Evolutionary conservation across 306 rosid genomes (phyloP).

Genomic region (Prunus mongolica): DNA sequence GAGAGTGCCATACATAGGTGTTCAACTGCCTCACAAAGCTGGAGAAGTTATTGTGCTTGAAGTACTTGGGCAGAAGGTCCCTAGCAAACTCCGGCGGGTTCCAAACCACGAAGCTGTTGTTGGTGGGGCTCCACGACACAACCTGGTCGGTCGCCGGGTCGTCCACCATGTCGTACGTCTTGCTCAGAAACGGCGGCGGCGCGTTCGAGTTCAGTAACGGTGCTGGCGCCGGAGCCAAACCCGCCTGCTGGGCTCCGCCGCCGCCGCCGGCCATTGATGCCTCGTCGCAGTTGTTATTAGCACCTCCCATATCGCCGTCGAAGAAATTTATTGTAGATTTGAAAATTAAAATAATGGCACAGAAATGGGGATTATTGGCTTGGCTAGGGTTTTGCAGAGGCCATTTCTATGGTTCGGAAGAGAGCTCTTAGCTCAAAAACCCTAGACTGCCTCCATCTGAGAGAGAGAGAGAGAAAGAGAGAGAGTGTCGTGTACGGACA

Average conservation of each 20-base stretch:
- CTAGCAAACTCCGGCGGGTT: constrained; percentile 93
- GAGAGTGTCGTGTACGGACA: constrained; percentile 1
- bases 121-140: constrained; percentile 88
- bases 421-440: background rate
- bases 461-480: background rate
- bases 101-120: constrained; percentile 97
- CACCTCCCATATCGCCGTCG: constrained; percentile 39
- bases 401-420: background rate
- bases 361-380: background rate
- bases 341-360: background rate
- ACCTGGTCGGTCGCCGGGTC: constrained; percentile 71
- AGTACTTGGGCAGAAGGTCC: constrained; percentile 86
- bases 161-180: constrained; percentile 96
- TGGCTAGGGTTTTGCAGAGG: constrained; percentile 15
- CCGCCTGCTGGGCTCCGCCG: constrained; percentile 14
- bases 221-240: constrained; percentile 37
- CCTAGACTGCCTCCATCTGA: background rate
- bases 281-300: constrained; percentile 25
- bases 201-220: constrained; percentile 60
- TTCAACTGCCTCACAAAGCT: constrained; percentile 93
- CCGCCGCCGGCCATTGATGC: constrained; percentile 5
- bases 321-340: background rate
- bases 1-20: constrained; percentile 58
- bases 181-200: constrained; percentile 91
- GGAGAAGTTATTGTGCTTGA: constrained; percentile 94